Percentiles rank a stretch among this genome's conserved stretches.
phyloP scores from a whole-genome alignment of 2,329 filamentous ascomycete species.

The Penicillium sp. region DNA sequence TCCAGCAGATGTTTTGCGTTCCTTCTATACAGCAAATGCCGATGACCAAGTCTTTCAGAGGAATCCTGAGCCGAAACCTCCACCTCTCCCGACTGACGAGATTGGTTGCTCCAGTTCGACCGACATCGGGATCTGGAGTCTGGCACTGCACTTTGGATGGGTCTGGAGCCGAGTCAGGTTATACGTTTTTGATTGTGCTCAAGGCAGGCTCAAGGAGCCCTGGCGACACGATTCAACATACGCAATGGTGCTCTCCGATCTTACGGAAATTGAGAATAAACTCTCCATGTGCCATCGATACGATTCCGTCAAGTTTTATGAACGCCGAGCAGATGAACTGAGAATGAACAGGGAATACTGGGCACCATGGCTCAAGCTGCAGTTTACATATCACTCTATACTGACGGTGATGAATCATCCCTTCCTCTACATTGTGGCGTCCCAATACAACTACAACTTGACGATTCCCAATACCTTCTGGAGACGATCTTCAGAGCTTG shows the following conservation, averaged over 20 bases:
- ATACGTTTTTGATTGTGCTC: slow-evolving; percentile 49
- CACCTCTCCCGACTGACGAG: slow-evolving; percentile 45
- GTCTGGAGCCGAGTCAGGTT: slow-evolving; percentile 46
- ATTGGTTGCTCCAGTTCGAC: slow-evolving; percentile 40
- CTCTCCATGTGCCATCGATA: slow-evolving; percentile 51
- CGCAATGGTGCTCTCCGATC: slow-evolving; percentile 48
- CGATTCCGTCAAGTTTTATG: slow-evolving; percentile 51
- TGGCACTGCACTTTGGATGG: slow-evolving; percentile 49
- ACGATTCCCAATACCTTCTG: slow-evolving; percentile 54
- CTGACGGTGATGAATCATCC: slow-evolving; percentile 52
- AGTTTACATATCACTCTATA: slow-evolving; percentile 53
- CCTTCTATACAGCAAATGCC: slow-evolving; percentile 26
- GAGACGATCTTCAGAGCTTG: slow-evolving; percentile 50
- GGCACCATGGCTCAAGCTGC: slow-evolving; percentile 51
- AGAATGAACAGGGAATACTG: slow-evolving; percentile 47
- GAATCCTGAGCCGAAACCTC: slow-evolving; percentile 34
- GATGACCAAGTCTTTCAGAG: slow-evolving; percentile 17
- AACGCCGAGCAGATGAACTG: slow-evolving; percentile 47
- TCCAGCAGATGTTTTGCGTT: slow-evolving; percentile 42
- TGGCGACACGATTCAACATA: slow-evolving; percentile 53
- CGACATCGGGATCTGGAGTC: slow-evolving; percentile 51
- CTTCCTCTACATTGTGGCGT: slow-evolving; percentile 51
- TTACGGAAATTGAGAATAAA: slow-evolving; percentile 48
- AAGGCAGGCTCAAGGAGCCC: slow-evolving; percentile 48
- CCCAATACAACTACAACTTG: slow-evolving; percentile 50